Evolutionary conservation across 495 filamentous ascomycete genomes (phyloP).

Genomic region (Tuber borchii): DNA sequence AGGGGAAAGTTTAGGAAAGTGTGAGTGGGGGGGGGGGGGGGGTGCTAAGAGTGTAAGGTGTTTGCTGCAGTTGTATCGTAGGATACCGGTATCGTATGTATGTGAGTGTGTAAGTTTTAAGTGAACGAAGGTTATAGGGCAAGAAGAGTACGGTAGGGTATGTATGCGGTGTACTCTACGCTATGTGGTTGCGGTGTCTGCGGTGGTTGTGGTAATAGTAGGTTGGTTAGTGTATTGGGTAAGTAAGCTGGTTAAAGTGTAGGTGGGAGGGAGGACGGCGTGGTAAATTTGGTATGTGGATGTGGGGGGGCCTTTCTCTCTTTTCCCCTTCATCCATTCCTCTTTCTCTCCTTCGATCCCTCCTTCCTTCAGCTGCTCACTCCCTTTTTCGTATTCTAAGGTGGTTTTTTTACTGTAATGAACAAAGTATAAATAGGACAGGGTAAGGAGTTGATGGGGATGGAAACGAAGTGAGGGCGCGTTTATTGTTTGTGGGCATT

Average conservation of each 20-base stretch:
- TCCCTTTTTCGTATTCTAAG: conserved; percentile 30
- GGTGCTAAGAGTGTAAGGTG: conserved; percentile 5
- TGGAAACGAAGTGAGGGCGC: neutral
- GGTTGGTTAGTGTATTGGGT: conserved; percentile 2
- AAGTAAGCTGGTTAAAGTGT: conserved; percentile 1
- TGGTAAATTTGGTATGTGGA: conserved; percentile 7
- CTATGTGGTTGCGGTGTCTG: neutral
- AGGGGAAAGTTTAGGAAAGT: conserved; percentile 16
- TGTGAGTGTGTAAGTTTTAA: neutral
- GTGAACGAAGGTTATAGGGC: neutral
- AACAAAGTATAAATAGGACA: neutral
- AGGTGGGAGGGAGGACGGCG: conserved; percentile 4
- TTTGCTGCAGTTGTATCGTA: conserved; percentile 32
- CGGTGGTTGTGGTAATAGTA: neutral
- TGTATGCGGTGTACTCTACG: neutral
- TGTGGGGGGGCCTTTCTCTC: neutral
- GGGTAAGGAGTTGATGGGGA: neutral
- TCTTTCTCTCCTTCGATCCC: conserved; percentile 10
- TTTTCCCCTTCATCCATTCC: conserved; percentile 16
- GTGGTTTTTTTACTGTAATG: neutral
- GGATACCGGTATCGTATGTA: conserved; percentile 22
- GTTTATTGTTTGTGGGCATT: neutral
- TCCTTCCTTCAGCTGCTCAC: conserved; percentile 3
- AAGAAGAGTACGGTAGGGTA: neutral
- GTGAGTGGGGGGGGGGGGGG: neutral